A percentile compares a stretch with the other conserved stretches of the same genome.
Conservation (phyloP, 176 grass and related monocot genomes). For the Triticum monococcum region DNA sequence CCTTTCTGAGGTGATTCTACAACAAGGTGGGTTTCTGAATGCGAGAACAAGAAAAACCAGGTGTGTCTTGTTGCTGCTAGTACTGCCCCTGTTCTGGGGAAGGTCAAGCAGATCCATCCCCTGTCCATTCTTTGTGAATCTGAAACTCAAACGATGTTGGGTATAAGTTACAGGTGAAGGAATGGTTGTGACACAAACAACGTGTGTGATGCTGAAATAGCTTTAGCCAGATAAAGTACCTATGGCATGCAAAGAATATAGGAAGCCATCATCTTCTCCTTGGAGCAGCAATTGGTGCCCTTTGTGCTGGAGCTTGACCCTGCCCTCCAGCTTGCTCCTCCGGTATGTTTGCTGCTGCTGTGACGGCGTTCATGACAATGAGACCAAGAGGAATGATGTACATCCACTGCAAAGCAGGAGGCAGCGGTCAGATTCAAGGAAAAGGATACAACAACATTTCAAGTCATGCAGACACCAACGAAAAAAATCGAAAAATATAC, state of each 20-base stretch:
- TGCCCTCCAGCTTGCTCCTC: constrained; percentile 68
- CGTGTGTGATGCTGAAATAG: not conserved
- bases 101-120: not conserved
- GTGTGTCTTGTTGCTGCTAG: not conserved
- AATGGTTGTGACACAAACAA: not conserved
- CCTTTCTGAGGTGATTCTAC: not conserved
- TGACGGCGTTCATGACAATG: constrained; percentile 91
- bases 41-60: not conserved
- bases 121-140: not conserved
- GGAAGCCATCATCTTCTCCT: constrained; percentile 77
- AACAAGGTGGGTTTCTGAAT: not conserved
- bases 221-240: constrained; percentile 33
- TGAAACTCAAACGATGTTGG: not conserved
- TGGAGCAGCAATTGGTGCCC: constrained; percentile 59
- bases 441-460: not conserved
- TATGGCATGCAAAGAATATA: constrained; percentile 10
- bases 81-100: constrained; percentile 1
- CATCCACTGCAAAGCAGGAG: constrained; percentile 84
- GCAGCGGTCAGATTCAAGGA: constrained; percentile 4
- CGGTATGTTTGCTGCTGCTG: constrained; percentile 81
- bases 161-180: not conserved
- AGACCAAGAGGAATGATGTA: constrained; percentile 92
- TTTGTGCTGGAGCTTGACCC: constrained; percentile 55
- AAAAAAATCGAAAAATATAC: not conserved
- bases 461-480: not conserved